Evolutionary conservation across 208 protist species (phyloP).

Genomic region (Leishmania amazonensis): DNA sequence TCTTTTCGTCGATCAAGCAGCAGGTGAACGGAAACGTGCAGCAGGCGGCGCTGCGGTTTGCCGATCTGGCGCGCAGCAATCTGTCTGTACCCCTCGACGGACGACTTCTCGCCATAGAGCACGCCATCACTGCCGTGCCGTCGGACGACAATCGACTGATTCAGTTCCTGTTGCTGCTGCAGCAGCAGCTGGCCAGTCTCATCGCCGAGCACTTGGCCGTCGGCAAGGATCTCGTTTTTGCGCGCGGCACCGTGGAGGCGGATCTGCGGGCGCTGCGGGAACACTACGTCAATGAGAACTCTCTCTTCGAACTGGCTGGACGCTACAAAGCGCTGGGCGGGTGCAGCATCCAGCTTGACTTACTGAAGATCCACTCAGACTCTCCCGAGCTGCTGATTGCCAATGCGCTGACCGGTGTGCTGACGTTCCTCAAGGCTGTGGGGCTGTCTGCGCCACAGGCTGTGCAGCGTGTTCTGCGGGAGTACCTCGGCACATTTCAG

Average conservation of each 20-base stretch:
- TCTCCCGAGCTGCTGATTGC: slow-evolving; percentile 44
- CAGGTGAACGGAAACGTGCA: slow-evolving; percentile 26
- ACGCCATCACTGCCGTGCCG: slow-evolving; percentile 42
- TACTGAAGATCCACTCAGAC: slow-evolving; percentile 76
- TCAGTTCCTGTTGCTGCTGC: slow-evolving; percentile 73
- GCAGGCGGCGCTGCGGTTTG: slow-evolving; percentile 60
- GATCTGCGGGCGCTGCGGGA: slow-evolving; percentile 53
- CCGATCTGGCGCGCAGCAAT: slow-evolving; percentile 57
- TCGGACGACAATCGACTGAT: slow-evolving; percentile 44
- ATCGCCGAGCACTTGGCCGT: slow-evolving; percentile 38
- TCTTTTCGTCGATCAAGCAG: slow-evolving; percentile 60
- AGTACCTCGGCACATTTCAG: slow-evolving; percentile 69
- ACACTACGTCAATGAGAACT: slow-evolving; percentile 53
- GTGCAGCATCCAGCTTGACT: slow-evolving; percentile 79
- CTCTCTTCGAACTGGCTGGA: slow-evolving; percentile 70
- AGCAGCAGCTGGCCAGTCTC: slow-evolving; percentile 61
- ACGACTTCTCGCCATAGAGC: slow-evolving; percentile 52
- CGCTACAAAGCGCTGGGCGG: slow-evolving; percentile 68
- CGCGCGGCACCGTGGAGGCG: slow-evolving; percentile 27
- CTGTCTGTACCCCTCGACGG: slow-evolving; percentile 40
- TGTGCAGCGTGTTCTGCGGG: slow-evolving; percentile 55
- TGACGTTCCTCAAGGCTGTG: slow-evolving; percentile 61
- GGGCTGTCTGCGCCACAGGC: slow-evolving; percentile 52
- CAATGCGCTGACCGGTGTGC: slow-evolving; percentile 43
- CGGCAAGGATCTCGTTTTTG: slow-evolving; percentile 29